Evolutionary conservation across 768 basidiomycete genomes (phyloP).

Genomic region (Kwoniella dejecticola): DNA sequence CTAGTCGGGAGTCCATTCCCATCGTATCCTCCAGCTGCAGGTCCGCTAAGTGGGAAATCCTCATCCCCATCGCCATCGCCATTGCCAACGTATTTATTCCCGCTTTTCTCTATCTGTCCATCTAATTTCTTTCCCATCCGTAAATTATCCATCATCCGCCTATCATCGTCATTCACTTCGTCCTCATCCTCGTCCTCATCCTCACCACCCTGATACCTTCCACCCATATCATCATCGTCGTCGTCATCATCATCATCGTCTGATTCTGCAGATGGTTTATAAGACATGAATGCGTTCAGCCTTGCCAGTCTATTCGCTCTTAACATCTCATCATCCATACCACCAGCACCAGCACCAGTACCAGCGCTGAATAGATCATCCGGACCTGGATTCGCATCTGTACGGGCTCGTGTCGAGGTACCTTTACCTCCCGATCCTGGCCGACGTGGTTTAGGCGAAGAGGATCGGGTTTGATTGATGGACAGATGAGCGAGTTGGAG

Average conservation of each 20-base stretch:
- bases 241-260: conserved; percentile 19
- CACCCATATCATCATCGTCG: neutral
- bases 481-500: conserved; percentile 26
- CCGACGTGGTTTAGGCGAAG: neutral
- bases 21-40: conserved; percentile 23
- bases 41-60: conserved; percentile 15
- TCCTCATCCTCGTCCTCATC: conserved; percentile 23
- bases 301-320: conserved; percentile 35
- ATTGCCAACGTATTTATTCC: too few relatives aligned
- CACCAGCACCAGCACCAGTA: too few relatives aligned
- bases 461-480: conserved; percentile 21
- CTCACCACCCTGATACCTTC: conserved; percentile 16
- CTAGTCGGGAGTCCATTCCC: conserved; percentile 10
- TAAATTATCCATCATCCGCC: too few relatives aligned
- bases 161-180: conserved; percentile 4
- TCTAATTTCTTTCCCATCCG: too few relatives aligned
- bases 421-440: neutral
- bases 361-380: neutral
- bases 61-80: too few relatives aligned
- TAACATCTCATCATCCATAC: conserved; percentile 35
- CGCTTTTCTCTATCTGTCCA: too few relatives aligned
- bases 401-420: neutral
- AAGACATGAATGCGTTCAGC: conserved; percentile 45
- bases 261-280: conserved; percentile 26
- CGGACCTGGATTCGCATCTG: neutral